Percentiles rank a stretch among this genome's conserved stretches.
Conservation (phyloP, 306 rosid species). For the Myrica gale region DNA sequence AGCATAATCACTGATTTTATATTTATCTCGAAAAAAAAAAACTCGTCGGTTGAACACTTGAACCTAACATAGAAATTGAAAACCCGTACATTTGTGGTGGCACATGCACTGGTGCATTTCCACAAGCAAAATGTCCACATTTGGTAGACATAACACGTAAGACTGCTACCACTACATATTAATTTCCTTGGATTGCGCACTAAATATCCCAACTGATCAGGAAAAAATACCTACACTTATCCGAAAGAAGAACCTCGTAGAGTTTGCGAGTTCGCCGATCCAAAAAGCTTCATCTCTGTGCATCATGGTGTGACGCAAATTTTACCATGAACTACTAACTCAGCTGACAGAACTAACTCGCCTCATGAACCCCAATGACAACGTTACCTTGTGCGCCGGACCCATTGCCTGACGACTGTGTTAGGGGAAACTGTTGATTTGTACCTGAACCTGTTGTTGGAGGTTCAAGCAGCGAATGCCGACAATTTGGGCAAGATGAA, state of each 20-base stretch:
- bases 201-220: background rate
- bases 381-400: conserved; percentile 28
- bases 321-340: background rate
- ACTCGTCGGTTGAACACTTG: too few species aligned
- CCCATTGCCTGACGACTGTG: conserved; percentile 15
- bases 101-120: background rate
- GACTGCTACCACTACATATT: background rate
- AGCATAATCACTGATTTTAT: too few species aligned
- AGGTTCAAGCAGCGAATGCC: conserved; percentile 50
- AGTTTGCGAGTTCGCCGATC: background rate
- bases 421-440: background rate
- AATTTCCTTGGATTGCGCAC: background rate
- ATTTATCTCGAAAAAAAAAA: too few species aligned
- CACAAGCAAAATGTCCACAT: background rate
- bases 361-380: conserved; percentile 29
- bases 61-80: too few species aligned
- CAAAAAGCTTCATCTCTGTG: background rate
- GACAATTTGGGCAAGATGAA: conserved; percentile 87
- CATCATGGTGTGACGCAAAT: background rate
- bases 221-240: background rate
- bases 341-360: conserved; percentile 19
- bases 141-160: background rate
- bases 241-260: background rate
- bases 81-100: too few species aligned
- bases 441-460: background rate